Percentiles rank a stretch among this genome's conserved stretches.
Conservation (phyloP, 306 rosid species). For the Datisca glomerata region DNA sequence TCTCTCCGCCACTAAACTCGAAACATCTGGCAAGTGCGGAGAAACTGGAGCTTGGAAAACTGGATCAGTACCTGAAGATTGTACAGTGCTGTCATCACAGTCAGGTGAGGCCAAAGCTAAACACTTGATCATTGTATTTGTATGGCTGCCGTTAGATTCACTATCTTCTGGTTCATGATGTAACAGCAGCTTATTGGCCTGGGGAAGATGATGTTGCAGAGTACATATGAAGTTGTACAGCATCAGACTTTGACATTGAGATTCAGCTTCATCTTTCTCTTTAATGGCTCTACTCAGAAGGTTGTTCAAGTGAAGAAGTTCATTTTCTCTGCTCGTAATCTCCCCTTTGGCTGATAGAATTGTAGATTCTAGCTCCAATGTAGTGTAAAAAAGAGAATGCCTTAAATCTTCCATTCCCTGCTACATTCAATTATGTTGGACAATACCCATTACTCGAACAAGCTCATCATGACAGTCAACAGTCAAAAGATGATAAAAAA, state of each 20-base stretch:
- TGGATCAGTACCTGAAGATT: slow-evolving; percentile 22
- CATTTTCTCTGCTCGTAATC: slow-evolving; percentile 48
- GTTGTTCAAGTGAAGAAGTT: slow-evolving; percentile 30
- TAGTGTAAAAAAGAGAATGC: slow-evolving; percentile 50
- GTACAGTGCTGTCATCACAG: slow-evolving; percentile 32
- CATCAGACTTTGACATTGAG: slow-evolving; percentile 42
- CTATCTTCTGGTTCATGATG: slow-evolving; percentile 20
- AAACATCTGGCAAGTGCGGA: slow-evolving; percentile 12
- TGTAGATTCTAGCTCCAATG: slow-evolving; percentile 62
- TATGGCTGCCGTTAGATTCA: too few relatives aligned
- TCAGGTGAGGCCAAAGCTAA: slow-evolving; percentile 31
- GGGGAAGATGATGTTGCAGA: slow-evolving; percentile 15
- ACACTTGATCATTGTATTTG: too few relatives aligned
- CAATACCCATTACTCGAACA: slow-evolving; percentile 8
- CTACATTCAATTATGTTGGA: slow-evolving; percentile 7
- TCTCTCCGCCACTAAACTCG: slow-evolving; percentile 32
- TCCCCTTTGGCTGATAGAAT: slow-evolving; percentile 61
- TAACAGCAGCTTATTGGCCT: not conserved
- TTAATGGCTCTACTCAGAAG: slow-evolving; percentile 39
- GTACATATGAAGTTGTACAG: slow-evolving; percentile 38
- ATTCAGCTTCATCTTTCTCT: slow-evolving; percentile 61
- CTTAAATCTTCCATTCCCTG: slow-evolving; percentile 59
- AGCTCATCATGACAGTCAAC: not conserved
- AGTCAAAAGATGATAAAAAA: not conserved
- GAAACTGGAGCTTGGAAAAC: slow-evolving; percentile 8